These are phyloP conservation scores for Leucosporidium yakuticum DNA, from an alignment of 768 basidiomycete species.

Conservation along the genomic window DNA sequence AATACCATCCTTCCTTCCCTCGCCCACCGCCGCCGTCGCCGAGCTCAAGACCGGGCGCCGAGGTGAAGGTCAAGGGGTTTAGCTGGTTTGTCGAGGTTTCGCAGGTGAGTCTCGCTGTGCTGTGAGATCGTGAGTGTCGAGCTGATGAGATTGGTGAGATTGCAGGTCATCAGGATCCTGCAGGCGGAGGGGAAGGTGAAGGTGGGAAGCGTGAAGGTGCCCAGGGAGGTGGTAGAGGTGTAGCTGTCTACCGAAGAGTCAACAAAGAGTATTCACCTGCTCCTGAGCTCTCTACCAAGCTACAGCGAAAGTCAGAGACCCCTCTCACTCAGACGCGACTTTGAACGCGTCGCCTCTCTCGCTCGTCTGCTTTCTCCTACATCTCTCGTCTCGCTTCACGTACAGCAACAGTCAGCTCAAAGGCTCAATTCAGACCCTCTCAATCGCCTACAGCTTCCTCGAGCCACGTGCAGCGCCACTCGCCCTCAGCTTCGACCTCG, in stretches of 20 bases:
- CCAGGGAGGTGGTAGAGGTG: background rate
- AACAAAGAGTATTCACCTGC: no score
- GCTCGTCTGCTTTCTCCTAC: no score
- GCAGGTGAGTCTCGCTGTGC: constrained; percentile 10
- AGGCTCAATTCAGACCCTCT: no score
- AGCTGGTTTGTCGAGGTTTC: constrained; percentile 30
- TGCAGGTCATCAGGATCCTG: constrained; percentile 14
- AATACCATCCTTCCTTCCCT: constrained; percentile 23
- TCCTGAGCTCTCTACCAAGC: no score
- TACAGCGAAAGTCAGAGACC: no score
- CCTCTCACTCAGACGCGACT: no score
- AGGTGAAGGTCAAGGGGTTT: constrained; percentile 17
- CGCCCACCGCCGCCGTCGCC: background rate
- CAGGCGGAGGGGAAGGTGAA: constrained; percentile 11
- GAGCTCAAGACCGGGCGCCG: background rate
- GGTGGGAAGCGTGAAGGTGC: constrained; percentile 16
- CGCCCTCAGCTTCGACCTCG: no score
- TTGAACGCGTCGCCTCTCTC: no score
- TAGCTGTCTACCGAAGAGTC: background rate
- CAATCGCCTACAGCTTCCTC: no score
- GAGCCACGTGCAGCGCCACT: no score
- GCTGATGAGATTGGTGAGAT: background rate
- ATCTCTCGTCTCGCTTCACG: no score
- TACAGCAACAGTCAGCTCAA: no score
- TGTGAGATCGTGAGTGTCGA: background rate